phyloP scores from a whole-genome alignment of 2,329 filamentous ascomycete species.

The Pseudogymnoascus verrucosus region DNA sequence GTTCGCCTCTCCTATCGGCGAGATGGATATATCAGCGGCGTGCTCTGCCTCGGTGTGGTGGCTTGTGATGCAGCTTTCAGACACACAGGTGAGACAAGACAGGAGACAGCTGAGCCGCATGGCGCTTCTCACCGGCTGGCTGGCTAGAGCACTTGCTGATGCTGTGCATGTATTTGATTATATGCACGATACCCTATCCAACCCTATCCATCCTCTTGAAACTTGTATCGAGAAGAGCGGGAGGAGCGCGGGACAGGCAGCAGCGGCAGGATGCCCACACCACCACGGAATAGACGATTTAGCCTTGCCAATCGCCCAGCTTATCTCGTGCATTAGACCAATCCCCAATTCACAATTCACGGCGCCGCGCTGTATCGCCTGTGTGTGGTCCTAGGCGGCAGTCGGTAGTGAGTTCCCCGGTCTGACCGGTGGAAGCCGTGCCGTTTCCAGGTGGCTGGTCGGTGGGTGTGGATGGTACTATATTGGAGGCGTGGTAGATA shows the following conservation, averaged over 20 bases:
- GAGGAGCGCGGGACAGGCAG: neutral
- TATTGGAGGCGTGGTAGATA: neutral
- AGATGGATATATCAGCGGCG: neutral
- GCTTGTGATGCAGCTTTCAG: neutral
- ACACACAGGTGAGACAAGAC: neutral
- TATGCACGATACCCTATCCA: neutral
- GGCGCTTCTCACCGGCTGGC: neutral
- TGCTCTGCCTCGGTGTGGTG: neutral
- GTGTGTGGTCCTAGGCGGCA: neutral
- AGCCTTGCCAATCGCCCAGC: constrained; percentile 1
- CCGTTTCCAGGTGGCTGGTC: neutral
- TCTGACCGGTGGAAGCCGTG: neutral
- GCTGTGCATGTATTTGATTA: neutral
- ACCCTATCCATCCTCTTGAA: neutral
- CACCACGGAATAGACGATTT: neutral
- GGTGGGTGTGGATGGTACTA: neutral
- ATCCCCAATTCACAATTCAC: neutral
- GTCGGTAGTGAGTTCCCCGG: neutral
- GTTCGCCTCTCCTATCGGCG: neutral
- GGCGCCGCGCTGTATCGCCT: neutral
- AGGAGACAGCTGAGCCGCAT: neutral
- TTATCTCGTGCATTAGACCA: neutral
- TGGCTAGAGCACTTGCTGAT: neutral
- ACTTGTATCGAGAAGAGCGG: neutral
- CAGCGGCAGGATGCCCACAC: neutral